Evolutionary conservation across 2,329 filamentous ascomycete genomes (phyloP).

Genomic region (Stromatinia cepivora): DNA sequence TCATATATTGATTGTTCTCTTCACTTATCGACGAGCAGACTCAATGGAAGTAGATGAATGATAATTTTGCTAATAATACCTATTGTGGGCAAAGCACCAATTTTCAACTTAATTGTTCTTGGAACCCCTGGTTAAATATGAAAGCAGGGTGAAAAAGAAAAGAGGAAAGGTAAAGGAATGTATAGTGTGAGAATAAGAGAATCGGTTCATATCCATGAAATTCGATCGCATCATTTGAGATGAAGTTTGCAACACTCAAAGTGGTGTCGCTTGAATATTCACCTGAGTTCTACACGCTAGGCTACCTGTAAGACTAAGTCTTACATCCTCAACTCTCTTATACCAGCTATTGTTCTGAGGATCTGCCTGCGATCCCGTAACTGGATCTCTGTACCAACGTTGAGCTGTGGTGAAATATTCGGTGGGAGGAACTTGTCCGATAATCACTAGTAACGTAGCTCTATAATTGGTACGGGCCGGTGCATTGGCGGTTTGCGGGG

Average conservation of each 20-base stretch:
- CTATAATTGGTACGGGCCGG: not conserved
- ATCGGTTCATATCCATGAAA: too few relatives aligned
- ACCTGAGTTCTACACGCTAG: not conserved
- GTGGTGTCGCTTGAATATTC: not conserved
- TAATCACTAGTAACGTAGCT: not conserved
- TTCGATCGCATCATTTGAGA: too few relatives aligned
- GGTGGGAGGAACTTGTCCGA: not conserved
- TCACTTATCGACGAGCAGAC: too few relatives aligned
- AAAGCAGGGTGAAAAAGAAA: too few relatives aligned
- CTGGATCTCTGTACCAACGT: not conserved
- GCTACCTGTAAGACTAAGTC: not conserved
- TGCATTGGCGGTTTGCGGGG: not conserved
- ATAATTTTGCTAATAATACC: too few relatives aligned
- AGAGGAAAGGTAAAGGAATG: too few relatives aligned
- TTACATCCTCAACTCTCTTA: not conserved
- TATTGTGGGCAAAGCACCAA: too few relatives aligned
- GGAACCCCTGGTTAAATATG: too few relatives aligned
- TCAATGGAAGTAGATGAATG: too few relatives aligned
- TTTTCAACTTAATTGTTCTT: too few relatives aligned
- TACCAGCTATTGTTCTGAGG: not conserved
- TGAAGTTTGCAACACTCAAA: not conserved
- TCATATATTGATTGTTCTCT: too few relatives aligned
- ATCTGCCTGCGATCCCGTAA: not conserved
- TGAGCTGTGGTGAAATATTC: not conserved
- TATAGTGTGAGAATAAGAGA: too few relatives aligned